Evolutionary conservation across 2,329 filamentous ascomycete genomes (phyloP).

Genomic region (Fusarium pininemorale): DNA sequence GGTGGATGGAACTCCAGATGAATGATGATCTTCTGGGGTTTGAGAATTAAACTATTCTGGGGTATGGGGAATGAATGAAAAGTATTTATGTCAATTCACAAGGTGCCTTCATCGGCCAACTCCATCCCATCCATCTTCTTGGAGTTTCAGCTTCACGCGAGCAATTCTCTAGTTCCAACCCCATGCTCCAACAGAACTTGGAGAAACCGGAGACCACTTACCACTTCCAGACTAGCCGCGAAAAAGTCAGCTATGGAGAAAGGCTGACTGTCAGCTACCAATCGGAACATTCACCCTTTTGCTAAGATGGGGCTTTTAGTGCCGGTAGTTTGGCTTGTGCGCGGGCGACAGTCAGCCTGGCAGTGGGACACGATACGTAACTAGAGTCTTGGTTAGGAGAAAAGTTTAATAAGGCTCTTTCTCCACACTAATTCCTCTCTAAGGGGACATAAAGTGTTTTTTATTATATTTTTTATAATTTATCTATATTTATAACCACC

Average conservation of each 20-base stretch:
- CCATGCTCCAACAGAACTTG: background rate
- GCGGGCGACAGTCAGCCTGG: slow-evolving; percentile 11
- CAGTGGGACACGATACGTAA: background rate
- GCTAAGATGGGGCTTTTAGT: background rate
- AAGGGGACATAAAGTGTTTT: no score
- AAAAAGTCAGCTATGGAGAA: background rate
- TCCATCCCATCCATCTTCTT: background rate
- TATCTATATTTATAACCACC: no score
- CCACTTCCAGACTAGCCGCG: background rate
- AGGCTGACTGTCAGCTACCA: slow-evolving; percentile 7
- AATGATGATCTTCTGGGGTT: background rate
- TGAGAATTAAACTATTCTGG: background rate
- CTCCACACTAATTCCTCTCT: background rate
- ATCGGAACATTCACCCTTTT: background rate
- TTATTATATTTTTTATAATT: no score
- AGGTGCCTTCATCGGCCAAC: background rate
- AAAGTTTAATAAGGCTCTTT: background rate
- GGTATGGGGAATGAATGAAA: slow-evolving; percentile 12
- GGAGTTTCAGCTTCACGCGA: background rate
- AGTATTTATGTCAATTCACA: slow-evolving; percentile 3
- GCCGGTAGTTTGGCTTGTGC: background rate
- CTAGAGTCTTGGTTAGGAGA: background rate
- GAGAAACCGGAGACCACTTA: background rate
- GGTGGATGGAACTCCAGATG: background rate
- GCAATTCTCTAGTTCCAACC: background rate